Conservation (phyloP, 2,329 filamentous ascomycete species). For the Chaetomium sp. region DNA sequence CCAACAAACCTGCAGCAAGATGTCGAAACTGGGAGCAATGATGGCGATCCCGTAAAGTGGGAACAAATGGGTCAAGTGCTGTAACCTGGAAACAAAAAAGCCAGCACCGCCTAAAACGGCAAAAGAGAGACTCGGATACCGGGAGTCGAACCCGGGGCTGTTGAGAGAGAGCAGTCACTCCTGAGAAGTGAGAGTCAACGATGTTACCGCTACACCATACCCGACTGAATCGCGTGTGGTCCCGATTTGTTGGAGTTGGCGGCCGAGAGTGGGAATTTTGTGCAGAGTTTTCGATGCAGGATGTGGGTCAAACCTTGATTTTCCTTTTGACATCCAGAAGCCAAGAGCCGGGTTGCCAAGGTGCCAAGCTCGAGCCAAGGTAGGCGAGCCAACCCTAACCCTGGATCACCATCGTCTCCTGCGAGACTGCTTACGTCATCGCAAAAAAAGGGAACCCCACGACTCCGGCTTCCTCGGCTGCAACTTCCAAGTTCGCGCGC, state of each 20-base stretch:
- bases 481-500: no score
- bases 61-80: neutral
- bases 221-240: slow-evolving; percentile 11
- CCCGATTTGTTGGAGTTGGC: neutral
- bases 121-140: slow-evolving; percentile 14
- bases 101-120: neutral
- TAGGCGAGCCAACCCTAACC: neutral
- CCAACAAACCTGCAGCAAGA: no score
- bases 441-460: no score
- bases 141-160: slow-evolving; percentile 18
- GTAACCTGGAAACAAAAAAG: neutral
- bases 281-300: slow-evolving; percentile 4
- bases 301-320: neutral
- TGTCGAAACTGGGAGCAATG: no score
- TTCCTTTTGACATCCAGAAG: no score
- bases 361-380: no score
- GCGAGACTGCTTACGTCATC: no score
- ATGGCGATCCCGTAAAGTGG: no score
- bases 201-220: slow-evolving; percentile 19
- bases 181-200: slow-evolving; percentile 16
- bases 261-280: neutral
- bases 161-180: slow-evolving; percentile 13
- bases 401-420: no score
- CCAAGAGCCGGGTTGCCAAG: no score
- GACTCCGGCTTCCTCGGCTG: no score